Evolutionary conservation across 306 rosid genomes (phyloP), one percentile per base, ranked within the genome.

Genomic region (Luffa acutangula): DNA sequence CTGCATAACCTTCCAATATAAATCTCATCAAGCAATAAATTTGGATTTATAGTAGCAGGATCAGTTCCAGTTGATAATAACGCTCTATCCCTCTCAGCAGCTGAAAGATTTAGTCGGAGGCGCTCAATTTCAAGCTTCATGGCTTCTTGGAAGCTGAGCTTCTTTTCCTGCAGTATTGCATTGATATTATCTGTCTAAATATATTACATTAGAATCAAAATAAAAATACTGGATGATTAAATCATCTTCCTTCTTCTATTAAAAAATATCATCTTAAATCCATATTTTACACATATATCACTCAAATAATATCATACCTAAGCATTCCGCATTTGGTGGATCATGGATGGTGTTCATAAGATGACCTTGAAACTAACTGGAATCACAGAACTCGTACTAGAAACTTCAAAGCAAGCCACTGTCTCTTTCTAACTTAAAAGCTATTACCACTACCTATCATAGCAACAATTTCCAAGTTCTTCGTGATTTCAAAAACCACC

Each of bases 81-180:
- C 79, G 93, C 84, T 85, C 91, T 90, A 86, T 96, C 97, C 92
- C 99, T 90, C 87, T 91, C 98, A 81, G 99, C 96, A 83, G 99
- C 98, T 85, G 99, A 96, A 82, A 96, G 92, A 80, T 91, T 91
- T 82, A 89, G 83, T 81, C 74, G 83, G 77, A 96, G 92, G 77
- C 99, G 97, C 87, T 93, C 97, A 85, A 96, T 90, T 87, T 96
- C 99, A 83, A 96, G 98, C 85, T 93, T 90, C 94, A 96, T 89
- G 66, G 97, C 99, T 87, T 89, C 95, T 65, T 81, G 81, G 82
- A 89, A 96, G 79, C 83, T 85, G 9, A 95, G 83, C 69, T 89
- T 91, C 63, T 81, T 90, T 80, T 78, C 88, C 99, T 93, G 86
- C 82, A 89, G 81, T 75, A 49, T 78, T 70, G 64, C 43, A 67